Base-by-base conservation (phyloP, 768 basidiomycete genomes). In the Polyporus arcularius region DNA sequence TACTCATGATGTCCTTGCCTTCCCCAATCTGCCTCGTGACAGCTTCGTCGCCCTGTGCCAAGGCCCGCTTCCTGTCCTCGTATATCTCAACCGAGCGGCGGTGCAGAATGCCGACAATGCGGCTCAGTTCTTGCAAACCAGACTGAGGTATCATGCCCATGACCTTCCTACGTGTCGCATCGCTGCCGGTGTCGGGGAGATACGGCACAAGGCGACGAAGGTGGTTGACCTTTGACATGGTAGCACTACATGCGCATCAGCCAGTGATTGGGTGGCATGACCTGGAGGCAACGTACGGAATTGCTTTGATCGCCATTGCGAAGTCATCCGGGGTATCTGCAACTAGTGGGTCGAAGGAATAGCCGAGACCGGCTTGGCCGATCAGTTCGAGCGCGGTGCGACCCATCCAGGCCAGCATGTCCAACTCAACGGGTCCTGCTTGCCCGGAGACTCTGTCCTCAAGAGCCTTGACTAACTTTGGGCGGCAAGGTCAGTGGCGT, bases 341-440 rank as follows among this genome's bases (percentile, higher is more conserved):
- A 6, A 60, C 62, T 4, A 82, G 69, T 7, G 65, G 55, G 53
- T 76, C 74, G 57, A 77, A 76, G 2, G 75, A 72, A 52, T 70
- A 73, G 1, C 77, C 78, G 16, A 83, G 72, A 4, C 82, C 80
- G 28, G 75, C 76, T 69, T 79, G 80, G 5, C 79, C 80, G 48
- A 83, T 76, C 35, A 82, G 61, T 52, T 71, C 70, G 15, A 71
- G 66, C 8, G 70, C 68, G 8, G 62, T 64, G 8, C 70, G 70
- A 28, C 62, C 55, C 67, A 71, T 65, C 68, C 70, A 71, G 11
- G 53, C 18, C 4, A 69, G 49, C 46, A 71, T 62, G 61, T 71
- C 65, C 35, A 71, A 39, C 38, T 71, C 65, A 5, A 14, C 42
- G 8, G 55, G 9, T 6, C 41, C 60, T 14, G 46, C 2, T 0